A percentile compares a stretch with the other conserved stretches of the same genome.
Evolutionary conservation across 805 yeast genomes (phyloP).

Genomic region (Debaryomyces castellii): DNA sequence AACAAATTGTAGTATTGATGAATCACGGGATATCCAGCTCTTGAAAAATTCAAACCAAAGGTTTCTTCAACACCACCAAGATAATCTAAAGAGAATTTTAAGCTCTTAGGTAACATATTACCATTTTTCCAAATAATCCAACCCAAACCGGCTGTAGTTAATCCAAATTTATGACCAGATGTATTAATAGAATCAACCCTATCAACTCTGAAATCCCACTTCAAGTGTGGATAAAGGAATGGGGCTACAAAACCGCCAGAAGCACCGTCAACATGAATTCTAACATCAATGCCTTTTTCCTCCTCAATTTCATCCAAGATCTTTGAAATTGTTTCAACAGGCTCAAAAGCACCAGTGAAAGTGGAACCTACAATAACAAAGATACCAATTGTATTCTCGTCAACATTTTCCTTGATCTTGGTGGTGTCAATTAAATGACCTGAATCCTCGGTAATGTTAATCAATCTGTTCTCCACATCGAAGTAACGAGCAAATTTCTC

Average conservation of each 20-base stretch:
- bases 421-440: slow-evolving; percentile 65
- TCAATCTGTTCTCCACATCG: slow-evolving; percentile 81
- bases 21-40: slow-evolving; percentile 90
- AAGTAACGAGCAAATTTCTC: slow-evolving; percentile 94
- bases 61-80: slow-evolving; percentile 89
- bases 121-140: slow-evolving; percentile 85
- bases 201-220: slow-evolving; percentile 80
- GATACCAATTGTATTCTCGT: slow-evolving; percentile 91
- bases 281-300: slow-evolving; percentile 65
- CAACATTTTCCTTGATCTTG: slow-evolving; percentile 62
- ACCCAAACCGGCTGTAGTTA: slow-evolving; percentile 88
- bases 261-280: slow-evolving; percentile 94
- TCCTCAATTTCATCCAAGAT: slow-evolving; percentile 68
- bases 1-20: slow-evolving; percentile 84
- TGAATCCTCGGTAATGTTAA: slow-evolving; percentile 60
- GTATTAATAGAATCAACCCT: slow-evolving; percentile 85
- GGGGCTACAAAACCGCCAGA: slow-evolving; percentile 91
- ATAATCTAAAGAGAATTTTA: slow-evolving; percentile 77
- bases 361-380: slow-evolving; percentile 89
- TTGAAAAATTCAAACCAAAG: slow-evolving; percentile 81
- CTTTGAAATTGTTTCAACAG: slow-evolving; percentile 59
- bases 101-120: slow-evolving; percentile 61
- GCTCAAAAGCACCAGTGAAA: slow-evolving; percentile 89
- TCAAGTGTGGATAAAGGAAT: slow-evolving; percentile 67
- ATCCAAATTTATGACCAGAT: slow-evolving; percentile 91